A percentile compares a stretch with the other conserved stretches of the same genome.
Evolutionary conservation across 108 stramenopile species (phyloP).

Genomic region (Discostella stelligeroides): DNA sequence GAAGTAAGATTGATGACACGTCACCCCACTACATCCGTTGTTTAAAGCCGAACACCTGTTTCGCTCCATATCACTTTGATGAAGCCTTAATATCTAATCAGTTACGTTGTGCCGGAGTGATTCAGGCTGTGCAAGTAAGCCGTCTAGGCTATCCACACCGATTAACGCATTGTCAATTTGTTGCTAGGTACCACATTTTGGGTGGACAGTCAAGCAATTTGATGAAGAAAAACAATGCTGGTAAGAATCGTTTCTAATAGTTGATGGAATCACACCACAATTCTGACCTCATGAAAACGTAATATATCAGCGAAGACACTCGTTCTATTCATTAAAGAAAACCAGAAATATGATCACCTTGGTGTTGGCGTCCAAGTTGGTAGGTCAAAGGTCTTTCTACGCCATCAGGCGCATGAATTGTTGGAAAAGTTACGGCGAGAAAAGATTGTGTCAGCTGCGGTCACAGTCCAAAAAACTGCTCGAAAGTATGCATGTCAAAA

Average conservation of each 20-base stretch:
- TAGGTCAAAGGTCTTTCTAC: conserved; percentile 88
- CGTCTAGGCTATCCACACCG: conserved; percentile 86
- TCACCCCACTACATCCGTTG: conserved; percentile 90
- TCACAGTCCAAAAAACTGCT: conserved; percentile 28
- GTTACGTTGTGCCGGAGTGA: conserved; percentile 83
- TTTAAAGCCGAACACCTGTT: conserved; percentile 83
- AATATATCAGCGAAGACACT: too few relatives aligned
- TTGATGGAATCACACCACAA: not conserved
- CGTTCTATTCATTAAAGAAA: not conserved
- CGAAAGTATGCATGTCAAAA: conserved; percentile 14
- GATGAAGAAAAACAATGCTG: conserved; percentile 17
- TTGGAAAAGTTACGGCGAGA: conserved; percentile 70
- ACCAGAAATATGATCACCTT: conserved; percentile 12
- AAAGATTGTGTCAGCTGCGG: conserved; percentile 24
- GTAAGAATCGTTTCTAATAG: conserved; percentile 3
- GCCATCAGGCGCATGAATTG: conserved; percentile 73
- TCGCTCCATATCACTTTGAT: conserved; percentile 72
- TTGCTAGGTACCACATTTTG: conserved; percentile 64
- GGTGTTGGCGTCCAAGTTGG: conserved; percentile 83
- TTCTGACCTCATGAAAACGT: too few relatives aligned
- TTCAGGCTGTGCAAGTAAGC: conserved; percentile 86
- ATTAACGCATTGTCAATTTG: conserved; percentile 66
- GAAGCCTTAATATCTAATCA: conserved; percentile 79
- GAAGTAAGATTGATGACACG: conserved; percentile 79
- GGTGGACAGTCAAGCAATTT: conserved; percentile 13